A percentile compares a stretch with the other conserved stretches of the same genome.
phyloP scores from a whole-genome alignment of 208 protist species.

The Trypanosomatidae sp. region DNA sequence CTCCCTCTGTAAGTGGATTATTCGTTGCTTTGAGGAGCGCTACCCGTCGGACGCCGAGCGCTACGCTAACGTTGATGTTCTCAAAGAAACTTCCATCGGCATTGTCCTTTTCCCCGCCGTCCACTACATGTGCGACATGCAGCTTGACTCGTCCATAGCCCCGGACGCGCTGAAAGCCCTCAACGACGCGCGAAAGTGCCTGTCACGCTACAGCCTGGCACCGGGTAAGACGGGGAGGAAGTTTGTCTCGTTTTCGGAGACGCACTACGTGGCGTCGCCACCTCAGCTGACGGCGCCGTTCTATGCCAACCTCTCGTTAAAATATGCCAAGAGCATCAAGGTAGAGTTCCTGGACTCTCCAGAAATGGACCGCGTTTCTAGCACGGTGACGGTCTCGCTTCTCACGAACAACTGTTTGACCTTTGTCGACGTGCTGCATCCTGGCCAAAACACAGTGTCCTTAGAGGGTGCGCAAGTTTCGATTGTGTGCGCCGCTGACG shows the following conservation, averaged over 20 bases:
- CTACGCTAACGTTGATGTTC: constrained; percentile 28
- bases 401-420: constrained; percentile 30
- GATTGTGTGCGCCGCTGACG: constrained; percentile 21
- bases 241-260: constrained; percentile 51
- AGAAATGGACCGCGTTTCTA: constrained; percentile 12
- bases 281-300: constrained; percentile 38
- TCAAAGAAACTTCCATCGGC: constrained; percentile 75
- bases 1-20: constrained; percentile 64
- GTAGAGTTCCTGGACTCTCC: constrained; percentile 30
- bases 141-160: constrained; percentile 55
- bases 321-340: constrained; percentile 61
- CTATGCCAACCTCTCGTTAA: constrained; percentile 49
- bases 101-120: constrained; percentile 75
- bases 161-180: constrained; percentile 57
- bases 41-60: constrained; percentile 32
- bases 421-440: constrained; percentile 20
- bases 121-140: constrained; percentile 72
- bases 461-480: constrained; percentile 25
- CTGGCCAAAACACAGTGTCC: constrained; percentile 15
- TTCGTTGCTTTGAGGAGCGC: constrained; percentile 54
- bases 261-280: constrained; percentile 54
- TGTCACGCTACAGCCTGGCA: constrained; percentile 31
- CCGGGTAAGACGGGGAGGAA: constrained; percentile 18
- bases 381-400: constrained; percentile 23
- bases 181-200: constrained; percentile 52